Evolutionary conservation across 768 basidiomycete species (phyloP), one percentile per base, ranked within the genome.

Genomic region (Chalciporus piperatus): DNA sequence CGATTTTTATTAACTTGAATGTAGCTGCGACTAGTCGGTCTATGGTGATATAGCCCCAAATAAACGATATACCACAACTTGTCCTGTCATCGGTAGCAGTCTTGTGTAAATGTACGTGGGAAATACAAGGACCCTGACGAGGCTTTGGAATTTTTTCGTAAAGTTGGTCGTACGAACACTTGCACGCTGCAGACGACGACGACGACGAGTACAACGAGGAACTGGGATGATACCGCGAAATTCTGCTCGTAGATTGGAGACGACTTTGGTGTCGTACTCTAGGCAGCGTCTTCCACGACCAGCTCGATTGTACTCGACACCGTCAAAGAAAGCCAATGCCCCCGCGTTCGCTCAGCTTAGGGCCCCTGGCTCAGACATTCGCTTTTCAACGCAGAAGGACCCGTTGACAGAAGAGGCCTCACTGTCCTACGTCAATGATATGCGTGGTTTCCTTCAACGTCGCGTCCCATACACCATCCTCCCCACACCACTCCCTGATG

Each of bases 261-360:
- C 72, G 64, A 69, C 76, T 73, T 72, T 73, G 57, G 57, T 82
- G 78, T 79, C 77, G 72, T 86, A 67, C 70, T 71, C 85, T 64
- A 76, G 86, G 23, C 84, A 87, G 66, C 62, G 74, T 58, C 81
- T 88, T 50, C 84, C 83, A 20, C 79, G 86, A 44, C 84, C 85
- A 46, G 82, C 83, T 38, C 81, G 86, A 56, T 76, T 85, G 41
- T 87, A 85, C 67, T 86, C 87, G 16, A 76, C 85, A 0, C 83
- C 85, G 13, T 76, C 85, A 47, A 81, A 79, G 72, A 74, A 60
- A 52, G 69, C 65, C 44, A 74, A 74, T 62, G 81, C 84, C 2
- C 80, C 82, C 17, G 83, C 80, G 22, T 66, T 74, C 12, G 71
- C 64, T 7, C 62, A 71, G 37, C 52, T 74, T 30, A 67, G 73